A percentile compares a stretch with the other conserved stretches of the same genome.
Evolutionary conservation across 2,329 filamentous ascomycete genomes (phyloP).

Genomic region (Neonectria neomacrospora): DNA sequence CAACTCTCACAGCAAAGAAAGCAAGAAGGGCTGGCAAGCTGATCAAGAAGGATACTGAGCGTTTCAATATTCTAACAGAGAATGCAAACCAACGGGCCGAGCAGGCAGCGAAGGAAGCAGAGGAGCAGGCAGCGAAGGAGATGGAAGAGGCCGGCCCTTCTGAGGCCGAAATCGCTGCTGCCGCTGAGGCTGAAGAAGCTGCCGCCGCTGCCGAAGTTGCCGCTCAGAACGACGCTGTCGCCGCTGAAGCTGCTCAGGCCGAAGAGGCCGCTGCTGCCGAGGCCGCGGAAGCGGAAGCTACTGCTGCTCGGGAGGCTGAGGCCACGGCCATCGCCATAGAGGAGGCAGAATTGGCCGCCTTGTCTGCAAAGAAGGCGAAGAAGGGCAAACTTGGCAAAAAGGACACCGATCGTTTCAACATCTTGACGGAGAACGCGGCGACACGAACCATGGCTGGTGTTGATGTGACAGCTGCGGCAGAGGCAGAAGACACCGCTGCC

Average conservation of each 20-base stretch:
- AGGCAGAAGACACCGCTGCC: conserved; percentile 34
- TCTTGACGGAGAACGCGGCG: conserved; percentile 37
- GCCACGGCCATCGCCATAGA: conserved; percentile 35
- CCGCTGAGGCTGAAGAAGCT: conserved; percentile 25
- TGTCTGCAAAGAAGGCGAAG: conserved; percentile 51
- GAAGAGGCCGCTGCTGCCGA: conserved; percentile 23
- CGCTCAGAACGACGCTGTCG: conserved; percentile 31
- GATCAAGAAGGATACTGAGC: conserved; percentile 37
- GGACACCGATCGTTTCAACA: conserved; percentile 46
- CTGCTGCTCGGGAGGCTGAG: conserved; percentile 52
- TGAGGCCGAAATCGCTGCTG: conserved; percentile 13
- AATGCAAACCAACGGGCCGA: conserved; percentile 35
- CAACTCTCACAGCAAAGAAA: conserved; percentile 49
- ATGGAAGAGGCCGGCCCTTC: conserved; percentile 29
- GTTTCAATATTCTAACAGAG: conserved; percentile 34
- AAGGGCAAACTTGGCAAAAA: conserved; percentile 44
- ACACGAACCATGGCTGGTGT: conserved; percentile 31
- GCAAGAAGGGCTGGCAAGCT: conserved; percentile 46
- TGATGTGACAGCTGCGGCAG: conserved; percentile 16
- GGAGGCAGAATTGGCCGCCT: conserved; percentile 41
- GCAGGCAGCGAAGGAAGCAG: conserved; percentile 27
- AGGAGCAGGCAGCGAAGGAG: conserved; percentile 38
- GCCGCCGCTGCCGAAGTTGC: conserved; percentile 28
- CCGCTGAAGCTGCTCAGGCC: conserved; percentile 49
- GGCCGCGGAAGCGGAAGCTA: conserved; percentile 49